A percentile compares a stretch with the other conserved stretches of the same genome.
phyloP scores from a whole-genome alignment of 2,329 filamentous ascomycete genomes.

The Botrytis fabae region DNA sequence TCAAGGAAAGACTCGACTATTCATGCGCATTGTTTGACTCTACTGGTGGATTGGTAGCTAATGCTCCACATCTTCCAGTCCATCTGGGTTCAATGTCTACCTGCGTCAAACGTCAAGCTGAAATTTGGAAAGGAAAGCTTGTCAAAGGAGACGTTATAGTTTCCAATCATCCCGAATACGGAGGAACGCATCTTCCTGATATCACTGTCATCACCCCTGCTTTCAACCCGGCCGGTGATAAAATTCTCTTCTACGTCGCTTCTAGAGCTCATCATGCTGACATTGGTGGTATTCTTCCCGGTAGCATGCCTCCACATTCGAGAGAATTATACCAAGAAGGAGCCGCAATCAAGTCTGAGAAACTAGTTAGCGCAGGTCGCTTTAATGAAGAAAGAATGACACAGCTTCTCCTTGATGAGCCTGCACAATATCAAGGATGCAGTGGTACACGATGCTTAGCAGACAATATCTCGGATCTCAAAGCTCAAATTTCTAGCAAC shows the following conservation, averaged over 20 bases:
- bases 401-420: conserved; percentile 70
- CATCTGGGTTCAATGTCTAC: conserved; percentile 86
- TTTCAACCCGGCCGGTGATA: conserved; percentile 63
- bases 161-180: conserved; percentile 81
- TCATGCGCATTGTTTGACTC: conserved; percentile 80
- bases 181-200: conserved; percentile 80
- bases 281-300: conserved; percentile 79
- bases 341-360: conserved; percentile 62
- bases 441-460: conserved; percentile 75
- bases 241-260: conserved; percentile 37
- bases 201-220: conserved; percentile 81
- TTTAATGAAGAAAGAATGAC: conserved; percentile 78
- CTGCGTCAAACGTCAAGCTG: conserved; percentile 74
- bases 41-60: conserved; percentile 73
- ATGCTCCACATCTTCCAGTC: conserved; percentile 78
- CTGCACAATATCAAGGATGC: conserved; percentile 73
- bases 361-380: conserved; percentile 72
- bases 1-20: conserved; percentile 81
- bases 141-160: conserved; percentile 80
- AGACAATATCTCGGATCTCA: conserved; percentile 84
- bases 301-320: conserved; percentile 79
- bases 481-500: conserved; percentile 84
- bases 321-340: conserved; percentile 65
- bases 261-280: conserved; percentile 72
- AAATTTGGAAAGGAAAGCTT: conserved; percentile 77